Percentiles rank a stretch among this genome's conserved stretches.
Evolutionary conservation across 2,329 filamentous ascomycete genomes (phyloP).

Genomic region (Cladosporium velox): DNA sequence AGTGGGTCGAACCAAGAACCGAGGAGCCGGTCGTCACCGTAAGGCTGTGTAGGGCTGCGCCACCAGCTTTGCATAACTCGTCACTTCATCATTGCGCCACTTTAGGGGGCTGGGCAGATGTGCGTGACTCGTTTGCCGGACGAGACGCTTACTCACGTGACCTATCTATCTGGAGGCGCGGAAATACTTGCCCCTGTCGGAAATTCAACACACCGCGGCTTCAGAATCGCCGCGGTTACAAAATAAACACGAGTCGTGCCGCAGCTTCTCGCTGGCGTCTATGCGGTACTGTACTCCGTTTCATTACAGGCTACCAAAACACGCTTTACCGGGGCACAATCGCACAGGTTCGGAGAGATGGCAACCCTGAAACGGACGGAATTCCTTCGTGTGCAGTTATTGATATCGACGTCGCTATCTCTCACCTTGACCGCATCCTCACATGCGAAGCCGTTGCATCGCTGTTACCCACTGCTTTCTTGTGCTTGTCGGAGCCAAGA

Average conservation of each 20-base stretch:
- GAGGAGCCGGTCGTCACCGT: conserved; percentile 7
- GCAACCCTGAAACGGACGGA: neutral
- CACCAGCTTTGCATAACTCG: conserved; percentile 3
- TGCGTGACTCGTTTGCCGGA: neutral
- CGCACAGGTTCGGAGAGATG: neutral
- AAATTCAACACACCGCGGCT: neutral
- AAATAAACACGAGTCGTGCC: conserved; percentile 1
- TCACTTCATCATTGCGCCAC: conserved; percentile 1
- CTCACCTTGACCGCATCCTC: neutral
- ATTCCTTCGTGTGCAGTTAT: neutral
- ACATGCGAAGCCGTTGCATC: neutral
- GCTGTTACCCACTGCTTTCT: neutral
- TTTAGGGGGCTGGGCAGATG: neutral
- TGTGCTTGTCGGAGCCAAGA: neutral
- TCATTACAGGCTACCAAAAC: conserved; percentile 4
- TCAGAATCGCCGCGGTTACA: neutral
- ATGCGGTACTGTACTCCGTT: neutral
- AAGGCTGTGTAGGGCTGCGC: conserved; percentile 17
- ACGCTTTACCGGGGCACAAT: neutral
- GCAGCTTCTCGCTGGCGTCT: neutral
- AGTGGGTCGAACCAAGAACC: neutral
- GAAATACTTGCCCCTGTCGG: neutral
- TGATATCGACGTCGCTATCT: neutral
- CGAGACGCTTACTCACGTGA: neutral
- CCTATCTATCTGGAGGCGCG: neutral